Conservation (phyloP, 177 flowering plant species). For the Tripterygium wilfordii region DNA sequence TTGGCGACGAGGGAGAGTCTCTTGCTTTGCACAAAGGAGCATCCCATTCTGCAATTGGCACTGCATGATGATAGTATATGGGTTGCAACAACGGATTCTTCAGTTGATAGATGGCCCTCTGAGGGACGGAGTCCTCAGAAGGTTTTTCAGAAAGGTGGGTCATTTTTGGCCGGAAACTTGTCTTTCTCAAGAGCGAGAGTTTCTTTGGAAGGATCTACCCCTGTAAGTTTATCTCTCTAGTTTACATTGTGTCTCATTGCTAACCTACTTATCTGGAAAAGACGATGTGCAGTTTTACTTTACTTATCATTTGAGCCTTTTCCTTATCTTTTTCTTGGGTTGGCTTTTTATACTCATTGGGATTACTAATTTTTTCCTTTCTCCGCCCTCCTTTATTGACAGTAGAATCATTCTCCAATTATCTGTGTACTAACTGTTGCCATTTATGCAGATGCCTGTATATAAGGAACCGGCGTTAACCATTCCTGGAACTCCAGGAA, state of each 20-base stretch:
- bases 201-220: slow-evolving; percentile 86
- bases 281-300: not conserved
- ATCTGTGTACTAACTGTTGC: no score
- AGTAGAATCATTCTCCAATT: no score
- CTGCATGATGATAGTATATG: slow-evolving; percentile 87
- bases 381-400: not conserved
- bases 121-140: slow-evolving; percentile 80
- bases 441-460: slow-evolving; percentile 59
- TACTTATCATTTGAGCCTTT: not conserved
- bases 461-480: slow-evolving; percentile 63
- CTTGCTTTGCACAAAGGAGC: slow-evolving; percentile 83
- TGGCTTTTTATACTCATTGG: not conserved
- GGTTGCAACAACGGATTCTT: slow-evolving; percentile 94
- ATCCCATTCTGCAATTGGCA: slow-evolving; percentile 78
- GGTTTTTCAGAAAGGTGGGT: slow-evolving; percentile 79
- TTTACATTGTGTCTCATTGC: no score
- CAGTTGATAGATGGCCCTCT: slow-evolving; percentile 83
- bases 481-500: slow-evolving; percentile 75
- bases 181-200: slow-evolving; percentile 92
- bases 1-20: slow-evolving; percentile 91
- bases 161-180: slow-evolving; percentile 94
- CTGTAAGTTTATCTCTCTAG: slow-evolving; percentile 39
- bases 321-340: not conserved
- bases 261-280: no score
- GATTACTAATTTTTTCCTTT: not conserved